These are phyloP conservation scores for Pseudocercospora fijiensis DNA, from an alignment of 2,329 filamentous ascomycete genomes.

Conservation along the genomic window DNA sequence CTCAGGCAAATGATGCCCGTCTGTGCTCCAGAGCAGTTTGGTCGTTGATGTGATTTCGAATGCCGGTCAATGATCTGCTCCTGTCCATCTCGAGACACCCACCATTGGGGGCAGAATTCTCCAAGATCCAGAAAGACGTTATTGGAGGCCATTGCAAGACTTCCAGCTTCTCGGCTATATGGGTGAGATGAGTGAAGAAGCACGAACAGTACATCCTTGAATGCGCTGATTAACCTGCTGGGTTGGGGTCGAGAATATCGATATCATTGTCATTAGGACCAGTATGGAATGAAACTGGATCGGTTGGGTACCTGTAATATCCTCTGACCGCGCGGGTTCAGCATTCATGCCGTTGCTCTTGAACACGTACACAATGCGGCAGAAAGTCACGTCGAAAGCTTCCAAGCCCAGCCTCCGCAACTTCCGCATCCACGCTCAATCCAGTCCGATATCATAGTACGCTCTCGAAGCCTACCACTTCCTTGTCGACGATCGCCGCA, in stretches of 20 bases:
- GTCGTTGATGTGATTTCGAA: conserved; percentile 72
- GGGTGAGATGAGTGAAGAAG: conserved; percentile 80
- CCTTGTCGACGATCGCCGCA: conserved; percentile 60
- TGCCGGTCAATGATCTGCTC: conserved; percentile 67
- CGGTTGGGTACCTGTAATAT: conserved; percentile 65
- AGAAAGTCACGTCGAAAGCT: conserved; percentile 44
- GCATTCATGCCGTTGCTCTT: conserved; percentile 64
- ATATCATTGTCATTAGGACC: conserved; percentile 81
- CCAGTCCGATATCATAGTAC: conserved; percentile 80
- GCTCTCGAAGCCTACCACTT: conserved; percentile 78
- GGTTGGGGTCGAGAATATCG: conserved; percentile 66
- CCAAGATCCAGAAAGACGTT: conserved; percentile 84
- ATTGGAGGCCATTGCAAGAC: conserved; percentile 71
- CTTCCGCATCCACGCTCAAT: conserved; percentile 55
- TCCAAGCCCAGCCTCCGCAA: conserved; percentile 34
- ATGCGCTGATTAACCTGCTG: conserved; percentile 69
- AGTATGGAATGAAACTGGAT: conserved; percentile 83
- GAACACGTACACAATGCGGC: conserved; percentile 50
- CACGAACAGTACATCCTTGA: conserved; percentile 69
- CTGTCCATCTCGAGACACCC: conserved; percentile 71
- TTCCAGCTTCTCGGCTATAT: conserved; percentile 74
- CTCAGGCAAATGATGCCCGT: conserved; percentile 77
- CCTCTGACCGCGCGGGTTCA: conserved; percentile 42
- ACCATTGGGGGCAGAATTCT: conserved; percentile 76
- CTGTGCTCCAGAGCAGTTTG: conserved; percentile 78